phyloP scores from a whole-genome alignment of 139 green algal genomes.

The Gonium pectorale region DNA sequence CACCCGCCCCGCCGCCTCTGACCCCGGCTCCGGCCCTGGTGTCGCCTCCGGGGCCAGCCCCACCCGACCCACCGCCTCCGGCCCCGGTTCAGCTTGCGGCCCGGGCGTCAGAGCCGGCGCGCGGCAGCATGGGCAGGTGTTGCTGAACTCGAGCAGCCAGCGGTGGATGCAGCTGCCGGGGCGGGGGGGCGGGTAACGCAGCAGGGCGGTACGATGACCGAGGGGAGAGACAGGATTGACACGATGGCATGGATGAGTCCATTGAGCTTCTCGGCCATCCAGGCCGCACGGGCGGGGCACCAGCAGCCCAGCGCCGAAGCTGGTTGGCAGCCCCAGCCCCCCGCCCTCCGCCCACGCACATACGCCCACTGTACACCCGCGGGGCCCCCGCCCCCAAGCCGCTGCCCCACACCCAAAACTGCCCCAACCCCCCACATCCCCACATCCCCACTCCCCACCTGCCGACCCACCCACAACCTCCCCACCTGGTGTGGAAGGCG shows the following conservation, averaged over 20 bases:
- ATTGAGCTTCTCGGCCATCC: no score
- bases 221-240: neutral
- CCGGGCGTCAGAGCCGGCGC: neutral
- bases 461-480: no score
- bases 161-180: constrained; percentile 19
- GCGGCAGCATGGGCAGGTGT: constrained; percentile 36
- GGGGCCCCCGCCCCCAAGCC: no score
- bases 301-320: no score
- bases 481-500: constrained; percentile 28
- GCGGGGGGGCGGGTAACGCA: neutral
- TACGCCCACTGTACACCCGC: no score
- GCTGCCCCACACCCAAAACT: no score
- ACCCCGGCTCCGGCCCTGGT: neutral
- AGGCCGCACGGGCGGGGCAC: no score
- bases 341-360: neutral
- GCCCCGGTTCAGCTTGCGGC: no score
- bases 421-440: neutral
- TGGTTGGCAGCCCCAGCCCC: no score
- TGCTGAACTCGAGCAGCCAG: constrained; percentile 33
- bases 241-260: neutral
- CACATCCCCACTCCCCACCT: neutral
- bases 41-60: no score
- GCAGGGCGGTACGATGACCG: neutral
- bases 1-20: neutral
- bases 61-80: no score